Base-by-base conservation (phyloP, 148 eudicot genomes). In the Amaranthus hypochondriacus region DNA sequence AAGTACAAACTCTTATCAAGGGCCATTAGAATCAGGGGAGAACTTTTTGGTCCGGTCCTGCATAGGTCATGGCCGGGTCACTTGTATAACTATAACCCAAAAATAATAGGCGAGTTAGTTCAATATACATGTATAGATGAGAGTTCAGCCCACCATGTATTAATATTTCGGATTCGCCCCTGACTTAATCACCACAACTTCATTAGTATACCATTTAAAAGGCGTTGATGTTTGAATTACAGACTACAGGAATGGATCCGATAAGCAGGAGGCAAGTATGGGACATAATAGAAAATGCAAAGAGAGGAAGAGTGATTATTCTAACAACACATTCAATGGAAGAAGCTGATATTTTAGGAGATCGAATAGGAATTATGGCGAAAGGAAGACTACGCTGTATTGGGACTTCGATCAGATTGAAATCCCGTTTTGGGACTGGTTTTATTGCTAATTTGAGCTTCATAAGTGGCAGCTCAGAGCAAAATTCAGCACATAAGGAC, bases 161-260 rank as follows among this genome's bases (percentile, higher is more conserved):
- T 28, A 28, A 28, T 28, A 28, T 28, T 28, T 2, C 39, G 0
- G 39, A 28, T 28, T 28, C 39, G 39, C 39, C 39, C 1, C 39
- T 28, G 39, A 28, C 39, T 28, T 28, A 28, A 28, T 28, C 39
- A 28, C 39, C 39, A 28, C 39, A 28, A 28, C 39, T 28, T 28
- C 39, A 28, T 28, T 28, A 28, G 1, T 28, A 28, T 28, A 4
- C 10, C 42, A 6, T 59, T 6, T 58, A 4, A 7, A 47, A 13
- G 9, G 9, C 3, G 2, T 13, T n/a, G 53, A 18, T 5, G 42
- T 73, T 46, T 44, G 13, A 43, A 18, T 10, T 50, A 52, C 83
- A 93, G 98, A 93, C 98, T 8, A 93, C 98, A 52, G 98, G 98
- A 14, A 93, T 93, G 98, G 98, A 91, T 86, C 97, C 97, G 44